Evolutionary conservation across 2,329 filamentous ascomycete species (phyloP).

Genomic region (Hymenoscyphus salicellus): DNA sequence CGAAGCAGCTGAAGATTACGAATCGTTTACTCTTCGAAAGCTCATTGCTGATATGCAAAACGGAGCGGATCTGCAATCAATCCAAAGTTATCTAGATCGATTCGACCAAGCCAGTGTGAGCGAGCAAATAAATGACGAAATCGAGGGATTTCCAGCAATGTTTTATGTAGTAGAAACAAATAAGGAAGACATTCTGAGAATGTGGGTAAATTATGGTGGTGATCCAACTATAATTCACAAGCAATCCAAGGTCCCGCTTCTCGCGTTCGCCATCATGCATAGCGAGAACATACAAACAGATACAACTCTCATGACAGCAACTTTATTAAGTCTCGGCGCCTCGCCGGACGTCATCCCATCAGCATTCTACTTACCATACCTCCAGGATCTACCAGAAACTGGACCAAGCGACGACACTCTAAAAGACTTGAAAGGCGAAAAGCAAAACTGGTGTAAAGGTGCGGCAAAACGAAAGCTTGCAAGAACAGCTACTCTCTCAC

Average conservation of each 20-base stretch:
- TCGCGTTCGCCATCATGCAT: constrained; percentile 36
- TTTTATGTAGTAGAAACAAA: constrained; percentile 34
- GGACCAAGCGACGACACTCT: constrained; percentile 19
- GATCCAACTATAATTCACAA: constrained; percentile 19
- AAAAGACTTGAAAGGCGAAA: constrained; percentile 15
- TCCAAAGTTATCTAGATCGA: constrained; percentile 16
- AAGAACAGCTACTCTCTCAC: constrained; percentile 33
- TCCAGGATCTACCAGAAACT: constrained; percentile 25
- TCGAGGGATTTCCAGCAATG: constrained; percentile 29
- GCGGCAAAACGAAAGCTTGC: constrained; percentile 28
- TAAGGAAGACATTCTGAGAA: constrained; percentile 29
- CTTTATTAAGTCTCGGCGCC: constrained; percentile 36
- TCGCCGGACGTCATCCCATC: constrained; percentile 29
- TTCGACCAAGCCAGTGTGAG: constrained; percentile 19
- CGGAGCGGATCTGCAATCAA: background rate
- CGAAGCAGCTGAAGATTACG: background rate
- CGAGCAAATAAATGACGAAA: constrained; percentile 19
- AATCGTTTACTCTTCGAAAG: constrained; percentile 13
- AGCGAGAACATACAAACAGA: constrained; percentile 26
- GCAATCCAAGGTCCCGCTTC: constrained; percentile 30
- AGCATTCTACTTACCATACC: constrained; percentile 29
- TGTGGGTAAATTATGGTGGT: constrained; percentile 26
- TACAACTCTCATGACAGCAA: constrained; percentile 31
- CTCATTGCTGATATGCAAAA: constrained; percentile 21
- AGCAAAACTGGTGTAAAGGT: constrained; percentile 29